A percentile compares a stretch with the other conserved stretches of the same genome.
Conservation (phyloP, 768 basidiomycete genomes). For the Paxillus involutus region DNA sequence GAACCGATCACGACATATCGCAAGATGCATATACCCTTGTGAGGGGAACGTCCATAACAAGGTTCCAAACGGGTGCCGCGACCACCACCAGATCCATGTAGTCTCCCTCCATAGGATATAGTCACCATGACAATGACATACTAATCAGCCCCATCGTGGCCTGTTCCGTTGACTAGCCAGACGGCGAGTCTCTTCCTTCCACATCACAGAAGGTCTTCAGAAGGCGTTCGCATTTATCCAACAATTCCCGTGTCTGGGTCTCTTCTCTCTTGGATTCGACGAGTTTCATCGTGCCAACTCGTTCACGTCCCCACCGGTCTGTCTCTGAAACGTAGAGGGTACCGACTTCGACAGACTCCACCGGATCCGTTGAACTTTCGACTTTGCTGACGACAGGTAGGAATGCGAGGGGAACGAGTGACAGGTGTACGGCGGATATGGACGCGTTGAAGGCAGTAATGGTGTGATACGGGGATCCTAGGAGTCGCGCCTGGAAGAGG, state of each 20-base stretch:
- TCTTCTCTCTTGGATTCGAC: constrained; percentile 51
- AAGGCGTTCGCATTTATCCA: constrained; percentile 57
- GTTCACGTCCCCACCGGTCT: constrained; percentile 53
- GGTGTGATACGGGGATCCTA: constrained; percentile 68
- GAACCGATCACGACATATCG: no score
- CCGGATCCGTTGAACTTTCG: not conserved
- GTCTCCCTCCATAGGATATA: not conserved
- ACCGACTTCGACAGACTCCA: constrained; percentile 12
- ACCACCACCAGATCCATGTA: constrained; percentile 2
- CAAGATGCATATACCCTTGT: no score
- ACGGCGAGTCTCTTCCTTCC: constrained; percentile 26
- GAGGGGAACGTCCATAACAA: no score
- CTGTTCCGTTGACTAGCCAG: constrained; percentile 8
- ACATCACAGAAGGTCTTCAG: constrained; percentile 38
- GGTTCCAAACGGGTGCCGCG: no score
- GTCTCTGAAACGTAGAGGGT: constrained; percentile 57
- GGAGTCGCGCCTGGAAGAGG: constrained; percentile 54
- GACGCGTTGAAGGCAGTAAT: constrained; percentile 66
- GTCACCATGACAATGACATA: not conserved
- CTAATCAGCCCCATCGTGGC: not conserved
- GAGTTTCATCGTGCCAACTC: constrained; percentile 50
- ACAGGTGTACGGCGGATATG: constrained; percentile 63
- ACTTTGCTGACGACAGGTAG: constrained; percentile 36
- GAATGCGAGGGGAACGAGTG: constrained; percentile 54
- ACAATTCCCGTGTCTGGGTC: constrained; percentile 44